phyloP scores from a whole-genome alignment of 805 yeast genomes.

The Zygotorulaspora sp. region DNA sequence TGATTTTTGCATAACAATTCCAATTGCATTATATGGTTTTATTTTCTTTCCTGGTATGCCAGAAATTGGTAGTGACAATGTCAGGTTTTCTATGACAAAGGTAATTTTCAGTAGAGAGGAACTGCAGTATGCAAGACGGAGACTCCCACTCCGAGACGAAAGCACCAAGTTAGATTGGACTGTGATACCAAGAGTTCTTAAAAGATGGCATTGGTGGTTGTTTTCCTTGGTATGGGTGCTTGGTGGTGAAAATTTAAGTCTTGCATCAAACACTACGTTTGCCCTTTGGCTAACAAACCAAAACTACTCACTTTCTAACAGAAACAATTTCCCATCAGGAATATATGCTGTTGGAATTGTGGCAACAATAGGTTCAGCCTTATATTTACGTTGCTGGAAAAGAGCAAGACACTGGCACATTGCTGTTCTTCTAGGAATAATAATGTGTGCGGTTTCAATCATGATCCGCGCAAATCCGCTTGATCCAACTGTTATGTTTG shows the following conservation, averaged over 20 bases:
- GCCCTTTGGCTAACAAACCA: conserved; percentile 44
- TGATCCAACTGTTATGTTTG: conserved; percentile 39
- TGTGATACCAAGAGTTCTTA: conserved; percentile 42
- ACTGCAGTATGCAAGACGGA: conserved; percentile 38
- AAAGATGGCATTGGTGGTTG: conserved; percentile 55
- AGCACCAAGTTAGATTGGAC: conserved; percentile 38
- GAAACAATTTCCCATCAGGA: conserved; percentile 55
- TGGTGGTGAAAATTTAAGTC: conserved; percentile 48
- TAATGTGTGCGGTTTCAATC: conserved; percentile 45
- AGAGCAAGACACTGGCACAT: conserved; percentile 48
- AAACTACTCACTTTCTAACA: conserved; percentile 41
- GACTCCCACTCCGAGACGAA: conserved; percentile 40
- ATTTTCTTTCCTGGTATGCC: conserved; percentile 59
- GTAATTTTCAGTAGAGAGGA: conserved; percentile 42
- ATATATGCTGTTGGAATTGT: conserved; percentile 48
- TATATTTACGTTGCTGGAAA: conserved; percentile 42
- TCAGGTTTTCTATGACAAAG: conserved; percentile 25
- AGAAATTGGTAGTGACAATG: conserved; percentile 27
- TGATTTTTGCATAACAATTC: conserved; percentile 55
- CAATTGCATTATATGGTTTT: conserved; percentile 53
- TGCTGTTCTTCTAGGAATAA: conserved; percentile 41
- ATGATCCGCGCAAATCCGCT: conserved; percentile 43
- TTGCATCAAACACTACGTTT: conserved; percentile 43
- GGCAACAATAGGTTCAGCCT: conserved; percentile 42
- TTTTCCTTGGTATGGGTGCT: conserved; percentile 49